A percentile compares a stretch with the other conserved stretches of the same genome.
These are phyloP conservation scores for Brassica carinata DNA, from an alignment of 345 rosid genomes.

Conservation along the genomic window DNA sequence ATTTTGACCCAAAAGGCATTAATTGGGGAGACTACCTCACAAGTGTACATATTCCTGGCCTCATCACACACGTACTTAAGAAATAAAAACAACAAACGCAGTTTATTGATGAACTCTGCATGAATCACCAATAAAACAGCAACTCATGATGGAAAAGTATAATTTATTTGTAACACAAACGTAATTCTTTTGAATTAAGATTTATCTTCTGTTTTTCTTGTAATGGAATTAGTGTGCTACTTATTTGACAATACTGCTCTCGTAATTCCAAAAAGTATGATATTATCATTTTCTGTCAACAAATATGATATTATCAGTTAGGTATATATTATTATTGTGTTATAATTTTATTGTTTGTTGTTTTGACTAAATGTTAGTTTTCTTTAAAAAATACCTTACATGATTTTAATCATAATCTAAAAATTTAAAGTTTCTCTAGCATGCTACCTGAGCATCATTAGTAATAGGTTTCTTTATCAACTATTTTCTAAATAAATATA, in stretches of 20 bases:
- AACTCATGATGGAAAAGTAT: not conserved
- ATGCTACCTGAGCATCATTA: no score
- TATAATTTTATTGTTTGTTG: no score
- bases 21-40: slow-evolving; percentile 68
- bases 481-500: no score
- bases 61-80: slow-evolving; percentile 54
- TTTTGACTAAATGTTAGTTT: no score
- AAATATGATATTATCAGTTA: not conserved
- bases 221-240: not conserved
- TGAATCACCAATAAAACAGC: slow-evolving; percentile 10
- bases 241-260: not conserved
- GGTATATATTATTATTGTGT: no score
- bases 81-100: slow-evolving; percentile 24
- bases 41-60: slow-evolving; percentile 64
- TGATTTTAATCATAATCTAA: no score
- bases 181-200: not conserved
- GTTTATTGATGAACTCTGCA: not conserved
- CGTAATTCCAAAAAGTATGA: not conserved
- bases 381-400: no score
- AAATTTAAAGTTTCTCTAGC: no score
- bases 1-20: slow-evolving; percentile 63
- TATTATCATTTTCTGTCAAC: no score
- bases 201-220: not conserved
- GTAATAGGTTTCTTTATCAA: no score
- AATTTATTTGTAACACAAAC: not conserved